Evolutionary conservation across 2,329 filamentous ascomycete species (phyloP), one percentile per base, ranked within the genome.

Genomic region (Hawksworthiomyces lignivorus): DNA sequence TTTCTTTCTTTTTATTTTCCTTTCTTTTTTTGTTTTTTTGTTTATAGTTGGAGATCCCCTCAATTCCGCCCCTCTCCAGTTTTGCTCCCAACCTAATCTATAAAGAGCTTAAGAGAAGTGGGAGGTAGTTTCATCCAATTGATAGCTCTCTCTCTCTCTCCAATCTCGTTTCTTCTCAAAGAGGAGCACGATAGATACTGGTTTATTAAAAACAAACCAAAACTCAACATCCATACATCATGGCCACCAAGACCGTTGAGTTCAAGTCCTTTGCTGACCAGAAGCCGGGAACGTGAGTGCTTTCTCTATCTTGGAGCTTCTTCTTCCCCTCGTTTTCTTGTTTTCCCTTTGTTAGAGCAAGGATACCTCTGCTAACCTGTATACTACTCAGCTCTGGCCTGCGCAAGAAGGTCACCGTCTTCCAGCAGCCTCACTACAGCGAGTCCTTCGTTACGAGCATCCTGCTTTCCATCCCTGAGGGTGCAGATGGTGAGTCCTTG

Each of bases 401-500:
- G 65, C 88, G 92, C 52, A 98, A 98, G 72, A 97, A 94, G 80
- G 92, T 97, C 70, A 88, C 87, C 59, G 86, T 95, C 62, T 98
- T 98, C 75, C 87, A 98, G 67, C 75, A 96, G 67, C 74, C 82
- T 47, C 78, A 98, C 70, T 98, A 98, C 76, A 89, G 87, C 66
- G 92, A 98, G 69, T 81, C 90, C 39, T 98, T 98, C 64, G 78
- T 98, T 54, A 76, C 90, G 51, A 90, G 87, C 65, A 95, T 96
- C 62, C 78, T 98, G 53, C 80, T 94, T 48, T 95, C 92, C 39
- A 98, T 98, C 56, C 92, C 92, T 24, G 92, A 98, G 66, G 92
- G 92, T 49, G 89, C 74, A 41, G 70, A 96, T 59, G 89, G 80
- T 78, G 58, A 22, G 32, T 15, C 7, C 12, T 15, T 14, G 5